These are phyloP conservation scores for Henckelia pumila DNA, from an alignment of 257 asterid genomes.

Conservation along the genomic window DNA sequence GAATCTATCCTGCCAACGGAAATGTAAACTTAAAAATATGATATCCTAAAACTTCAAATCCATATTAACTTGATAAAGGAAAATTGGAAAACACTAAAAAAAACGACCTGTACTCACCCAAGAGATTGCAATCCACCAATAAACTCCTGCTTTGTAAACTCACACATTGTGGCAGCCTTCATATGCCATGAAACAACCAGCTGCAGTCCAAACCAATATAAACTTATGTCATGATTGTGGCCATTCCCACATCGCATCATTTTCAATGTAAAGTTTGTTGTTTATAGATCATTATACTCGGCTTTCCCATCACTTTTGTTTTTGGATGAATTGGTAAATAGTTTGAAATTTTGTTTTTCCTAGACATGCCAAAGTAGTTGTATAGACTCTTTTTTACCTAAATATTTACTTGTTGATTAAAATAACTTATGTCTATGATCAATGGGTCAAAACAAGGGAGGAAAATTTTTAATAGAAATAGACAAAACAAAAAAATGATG, in stretches of 20 bases:
- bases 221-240: neutral
- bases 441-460: neutral
- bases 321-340: neutral
- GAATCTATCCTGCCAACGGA: constrained; percentile 78
- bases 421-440: neutral
- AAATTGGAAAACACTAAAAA: constrained; percentile 5
- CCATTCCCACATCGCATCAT: neutral
- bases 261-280: neutral
- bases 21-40: constrained; percentile 23
- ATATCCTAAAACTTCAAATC: constrained; percentile 20
- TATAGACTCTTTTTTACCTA: no score
- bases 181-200: constrained; percentile 71
- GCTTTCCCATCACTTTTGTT: neutral
- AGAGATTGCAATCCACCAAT: constrained; percentile 85
- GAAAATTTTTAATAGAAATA: constrained; percentile 2
- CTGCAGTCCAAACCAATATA: constrained; percentile 28
- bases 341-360: neutral
- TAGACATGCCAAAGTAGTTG: neutral
- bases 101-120: constrained; percentile 55
- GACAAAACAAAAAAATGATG: neutral
- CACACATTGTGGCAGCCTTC: constrained; percentile 99
- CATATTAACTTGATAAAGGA: constrained; percentile 17
- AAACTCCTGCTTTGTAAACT: constrained; percentile 90
- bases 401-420: neutral
- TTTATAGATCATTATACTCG: neutral